Conservation (phyloP, 257 asterid species). For the Jasminum sambac region DNA sequence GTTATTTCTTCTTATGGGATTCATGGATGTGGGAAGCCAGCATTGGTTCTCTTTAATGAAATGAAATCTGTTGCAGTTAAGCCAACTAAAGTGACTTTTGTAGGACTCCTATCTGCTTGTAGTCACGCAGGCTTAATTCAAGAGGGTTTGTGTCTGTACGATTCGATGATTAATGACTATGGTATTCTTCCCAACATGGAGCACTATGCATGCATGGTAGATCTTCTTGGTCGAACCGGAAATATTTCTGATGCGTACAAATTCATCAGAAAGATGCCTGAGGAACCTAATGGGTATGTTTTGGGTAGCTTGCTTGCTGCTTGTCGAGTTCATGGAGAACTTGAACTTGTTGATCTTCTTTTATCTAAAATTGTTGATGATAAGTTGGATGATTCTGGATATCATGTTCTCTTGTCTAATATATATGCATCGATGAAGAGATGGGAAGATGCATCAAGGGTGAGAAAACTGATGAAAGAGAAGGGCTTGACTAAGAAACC, state of each 20-base stretch:
- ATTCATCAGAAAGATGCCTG: conserved; percentile 34
- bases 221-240: conserved; percentile 48
- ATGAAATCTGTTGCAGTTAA: conserved; percentile 25
- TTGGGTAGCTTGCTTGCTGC: conserved; percentile 46
- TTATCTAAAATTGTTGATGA: conserved; percentile 24
- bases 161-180: conserved; percentile 32
- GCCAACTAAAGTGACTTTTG: conserved; percentile 37
- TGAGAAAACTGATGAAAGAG: conserved; percentile 34
- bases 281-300: conserved; percentile 28
- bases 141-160: conserved; percentile 32
- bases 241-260: conserved; percentile 32
- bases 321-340: conserved; percentile 32
- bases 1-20: conserved; percentile 41
- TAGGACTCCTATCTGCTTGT: conserved; percentile 38
- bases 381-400: conserved; percentile 37
- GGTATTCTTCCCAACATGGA: conserved; percentile 35
- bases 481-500: conserved; percentile 36
- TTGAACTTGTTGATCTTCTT: conserved; percentile 23
- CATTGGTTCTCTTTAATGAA: conserved; percentile 33
- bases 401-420: conserved; percentile 36
- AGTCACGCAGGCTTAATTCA: conserved; percentile 41
- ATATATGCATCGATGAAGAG: conserved; percentile 42
- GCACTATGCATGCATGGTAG: conserved; percentile 48
- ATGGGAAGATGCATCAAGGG: conserved; percentile 44
- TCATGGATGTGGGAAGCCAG: conserved; percentile 38